Evolutionary conservation across 257 asterid species (phyloP), one percentile per base, ranked within the genome.

Genomic region (Ballota nigra): DNA sequence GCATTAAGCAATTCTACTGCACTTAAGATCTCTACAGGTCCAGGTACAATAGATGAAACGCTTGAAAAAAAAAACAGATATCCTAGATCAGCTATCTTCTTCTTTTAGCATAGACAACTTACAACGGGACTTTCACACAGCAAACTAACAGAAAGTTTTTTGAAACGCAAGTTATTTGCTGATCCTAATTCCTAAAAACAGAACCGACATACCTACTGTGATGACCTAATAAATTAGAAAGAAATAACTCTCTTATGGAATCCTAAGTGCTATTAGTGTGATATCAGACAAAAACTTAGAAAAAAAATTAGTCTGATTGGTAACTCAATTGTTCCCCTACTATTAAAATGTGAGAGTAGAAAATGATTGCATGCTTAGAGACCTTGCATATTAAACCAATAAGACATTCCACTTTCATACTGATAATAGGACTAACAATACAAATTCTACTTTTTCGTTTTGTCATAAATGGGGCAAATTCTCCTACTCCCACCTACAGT

Each of bases 301-400:
- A 18, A 51, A 19, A 20, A 36, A 38, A 18, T 10, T 41, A 41
- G 70, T 23, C 38, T 12, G 1, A 64, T 19, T 18, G 6, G 70
- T 22, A 57, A 38, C 36, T 20, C 8, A 38, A 20, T 64, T 23
- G 45, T 10, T 64, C 70, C 3, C 7, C 56, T 40, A 64, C 22
- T 8, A 24, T 64, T 6, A 23, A 9, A 38, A 15, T 69, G 10
- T 64, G 38, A 33, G 6, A 52, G 40, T 41, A 23, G 49, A 8
- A 47, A 28, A 49, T 15, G 0, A 10, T 29, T 52, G 64, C 52
- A 68, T 61, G 13, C 9, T 49, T 20, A 8, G 24, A 45, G 59
- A 66, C 41, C 68, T 41, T 16, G 60, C 33, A 26, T 53, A 36
- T 49, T 43, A 52, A 49, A 47, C 63, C 69, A 23, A 68, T 41